phyloP scores from a whole-genome alignment of 257 asterid genomes.

The Nicotiana attenuata region DNA sequence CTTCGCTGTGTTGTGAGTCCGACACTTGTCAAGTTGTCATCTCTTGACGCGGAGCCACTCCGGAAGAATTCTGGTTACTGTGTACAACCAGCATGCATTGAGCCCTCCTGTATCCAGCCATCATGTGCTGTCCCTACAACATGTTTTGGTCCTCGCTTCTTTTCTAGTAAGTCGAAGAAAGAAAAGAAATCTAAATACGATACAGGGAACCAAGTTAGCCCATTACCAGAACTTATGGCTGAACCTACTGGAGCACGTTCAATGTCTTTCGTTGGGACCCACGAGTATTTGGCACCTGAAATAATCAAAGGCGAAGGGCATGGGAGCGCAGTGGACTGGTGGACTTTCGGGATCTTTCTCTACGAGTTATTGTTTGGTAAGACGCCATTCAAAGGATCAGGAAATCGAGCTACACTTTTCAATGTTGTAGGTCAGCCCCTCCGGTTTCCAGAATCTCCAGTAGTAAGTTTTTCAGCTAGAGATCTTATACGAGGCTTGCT shows the following conservation, averaged over 20 bases:
- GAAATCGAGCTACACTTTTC: constrained; percentile 2
- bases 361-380: constrained; percentile 9
- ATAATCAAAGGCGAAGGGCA: constrained; percentile 9
- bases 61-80: background rate
- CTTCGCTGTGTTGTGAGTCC: constrained; percentile 7
- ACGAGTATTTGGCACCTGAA: constrained; percentile 2
- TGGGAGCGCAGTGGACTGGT: constrained; percentile 9
- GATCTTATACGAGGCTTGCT: constrained; percentile 9
- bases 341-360: constrained; percentile 4
- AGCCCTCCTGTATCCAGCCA: background rate
- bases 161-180: background rate
- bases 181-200: background rate
- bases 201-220: constrained; percentile 9
- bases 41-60: background rate
- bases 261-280: constrained; percentile 6
- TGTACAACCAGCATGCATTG: background rate
- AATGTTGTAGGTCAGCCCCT: constrained; percentile 8
- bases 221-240: constrained; percentile 6
- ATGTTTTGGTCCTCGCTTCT: constrained; percentile 6
- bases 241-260: constrained; percentile 9
- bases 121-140: background rate
- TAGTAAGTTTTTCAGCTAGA: constrained; percentile 7
- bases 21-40: constrained; percentile 1
- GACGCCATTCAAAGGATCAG: background rate
- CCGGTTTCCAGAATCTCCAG: constrained; percentile 6